phyloP scores from a whole-genome alignment of 169 alveolate species.

The Plasmodium fragile region DNA sequence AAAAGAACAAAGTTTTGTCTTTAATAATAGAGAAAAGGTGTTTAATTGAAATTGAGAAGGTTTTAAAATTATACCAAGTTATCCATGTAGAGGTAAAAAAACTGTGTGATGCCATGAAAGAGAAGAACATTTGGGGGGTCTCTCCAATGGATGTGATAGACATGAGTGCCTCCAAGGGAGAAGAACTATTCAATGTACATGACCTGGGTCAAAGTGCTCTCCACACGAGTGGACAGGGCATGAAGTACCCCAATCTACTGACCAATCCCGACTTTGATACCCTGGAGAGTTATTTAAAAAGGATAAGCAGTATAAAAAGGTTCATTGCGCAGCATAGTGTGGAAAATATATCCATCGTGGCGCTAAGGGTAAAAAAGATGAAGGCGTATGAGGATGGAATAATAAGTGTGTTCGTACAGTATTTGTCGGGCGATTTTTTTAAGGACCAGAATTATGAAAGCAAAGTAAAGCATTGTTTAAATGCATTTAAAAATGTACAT shows the following conservation, averaged over 20 bases:
- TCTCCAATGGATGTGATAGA: not conserved
- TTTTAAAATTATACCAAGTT: slow-evolving; percentile 41
- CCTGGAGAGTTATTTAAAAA: slow-evolving; percentile 24
- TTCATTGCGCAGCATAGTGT: slow-evolving; percentile 27
- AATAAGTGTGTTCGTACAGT: slow-evolving; percentile 9
- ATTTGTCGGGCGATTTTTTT: slow-evolving; percentile 31
- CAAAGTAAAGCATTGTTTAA: slow-evolving; percentile 25
- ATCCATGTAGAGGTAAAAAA: slow-evolving; percentile 14
- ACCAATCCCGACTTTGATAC: not conserved
- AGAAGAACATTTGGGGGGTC: not conserved
- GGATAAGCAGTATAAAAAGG: slow-evolving; percentile 2
- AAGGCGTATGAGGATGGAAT: slow-evolving; percentile 20
- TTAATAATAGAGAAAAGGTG: slow-evolving; percentile 49
- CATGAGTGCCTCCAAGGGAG: not conserved
- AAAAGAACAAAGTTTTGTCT: slow-evolving; percentile 3
- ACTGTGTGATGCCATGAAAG: slow-evolving; percentile 25
- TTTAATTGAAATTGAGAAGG: slow-evolving; percentile 64
- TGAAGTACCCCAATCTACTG: not conserved
- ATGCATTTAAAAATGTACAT: slow-evolving; percentile 24
- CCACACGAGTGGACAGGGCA: not conserved
- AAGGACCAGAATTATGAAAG: slow-evolving; percentile 26
- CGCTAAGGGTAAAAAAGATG: slow-evolving; percentile 9
- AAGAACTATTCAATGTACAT: slow-evolving; percentile 2
- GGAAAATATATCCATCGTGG: slow-evolving; percentile 32
- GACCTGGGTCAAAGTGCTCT: not conserved